These are phyloP conservation scores for Immersiporthe knoxdaviesiana DNA, from an alignment of 2,329 filamentous ascomycete species.

Conservation along the genomic window DNA sequence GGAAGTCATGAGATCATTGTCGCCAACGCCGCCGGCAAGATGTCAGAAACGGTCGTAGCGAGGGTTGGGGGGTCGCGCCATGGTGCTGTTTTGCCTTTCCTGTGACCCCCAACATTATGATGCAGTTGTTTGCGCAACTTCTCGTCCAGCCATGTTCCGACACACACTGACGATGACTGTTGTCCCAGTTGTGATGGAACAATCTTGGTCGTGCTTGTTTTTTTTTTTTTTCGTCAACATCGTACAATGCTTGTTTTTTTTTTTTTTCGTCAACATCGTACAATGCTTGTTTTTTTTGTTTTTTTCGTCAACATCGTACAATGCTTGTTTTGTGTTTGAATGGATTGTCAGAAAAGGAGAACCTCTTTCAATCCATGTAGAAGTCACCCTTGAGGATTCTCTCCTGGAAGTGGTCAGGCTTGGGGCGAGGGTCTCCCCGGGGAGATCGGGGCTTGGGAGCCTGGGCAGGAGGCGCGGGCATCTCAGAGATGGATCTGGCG, in stretches of 20 bases:
- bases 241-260: not conserved
- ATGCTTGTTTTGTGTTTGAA: not conserved
- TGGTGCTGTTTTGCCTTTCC: not conserved
- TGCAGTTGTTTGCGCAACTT: not conserved
- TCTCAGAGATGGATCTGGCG: conserved; percentile 70
- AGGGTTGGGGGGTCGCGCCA: not conserved
- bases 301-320: conserved; percentile 8
- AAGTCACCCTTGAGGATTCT: conserved; percentile 97
- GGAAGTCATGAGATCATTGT: conserved; percentile 2
- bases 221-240: conserved; percentile 3
- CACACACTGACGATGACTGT: not conserved
- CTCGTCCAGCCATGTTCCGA: not conserved
- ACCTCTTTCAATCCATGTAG: conserved; percentile 84
- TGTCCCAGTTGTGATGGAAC: not conserved
- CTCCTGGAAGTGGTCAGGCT: conserved; percentile 95
- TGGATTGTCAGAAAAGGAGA: not conserved
- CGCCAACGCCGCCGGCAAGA: not conserved
- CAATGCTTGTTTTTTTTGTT: not conserved
- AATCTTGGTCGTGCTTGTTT: not conserved
- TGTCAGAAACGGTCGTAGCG: not conserved
- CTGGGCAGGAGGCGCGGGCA: conserved; percentile 60
- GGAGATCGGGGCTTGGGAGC: conserved; percentile 50
- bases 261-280: conserved; percentile 9
- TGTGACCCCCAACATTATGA: not conserved
- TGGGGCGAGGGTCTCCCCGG: conserved; percentile 52